Base-by-base conservation (phyloP, 2,329 filamentous ascomycete genomes). In the Pyrenophora teres region DNA sequence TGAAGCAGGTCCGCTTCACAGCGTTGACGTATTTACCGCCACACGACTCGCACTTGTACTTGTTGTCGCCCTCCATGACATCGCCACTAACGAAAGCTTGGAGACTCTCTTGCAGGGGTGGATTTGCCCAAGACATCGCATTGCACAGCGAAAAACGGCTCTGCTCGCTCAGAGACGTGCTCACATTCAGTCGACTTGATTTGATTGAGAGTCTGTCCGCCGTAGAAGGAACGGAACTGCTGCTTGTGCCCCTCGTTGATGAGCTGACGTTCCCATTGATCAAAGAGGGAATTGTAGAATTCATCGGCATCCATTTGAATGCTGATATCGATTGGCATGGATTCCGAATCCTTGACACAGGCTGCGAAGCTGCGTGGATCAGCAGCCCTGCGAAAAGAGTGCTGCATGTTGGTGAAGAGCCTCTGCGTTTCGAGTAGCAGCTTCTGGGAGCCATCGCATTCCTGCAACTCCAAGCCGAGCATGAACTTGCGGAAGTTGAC, bases 241-340 rank as follows among this genome's bases (percentile, higher is more conserved):
- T 84, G 86, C 73, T 90, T 96, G 30, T 85, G 84, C n/a, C 85
- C 81, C 2, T 80, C 74, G 8, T 83, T 81, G 15, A 82, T 73
- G 59, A 97, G 85, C 65, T 96, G 90, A 7, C 85, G 83, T 69
- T 99, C 95, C 83, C 92, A 92, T 21, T 92, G 85, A 71, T 96
- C 92, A 64, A 97, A 94, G 0, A 99, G 81, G 4, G 96, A 81
- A 65, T 94, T 96, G 77, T 95, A 97, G 70, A 97, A 99, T 70
- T 97, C 92, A 63, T 97, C 94, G 4, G 97, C 94, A 69, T 99
- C 94, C 90, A 99, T 97, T 73, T 99, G 94, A 52, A 89, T 85
- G 49, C 87, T 85, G 21, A 95, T 87, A 71, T 97, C 92, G 57
- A 99, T 95, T 13, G 84, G 81, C 2, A 86, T 82, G 51, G 92